Conservation (phyloP, 1,139 yeast species). For the Scheffersomyces segobiensis region DNA sequence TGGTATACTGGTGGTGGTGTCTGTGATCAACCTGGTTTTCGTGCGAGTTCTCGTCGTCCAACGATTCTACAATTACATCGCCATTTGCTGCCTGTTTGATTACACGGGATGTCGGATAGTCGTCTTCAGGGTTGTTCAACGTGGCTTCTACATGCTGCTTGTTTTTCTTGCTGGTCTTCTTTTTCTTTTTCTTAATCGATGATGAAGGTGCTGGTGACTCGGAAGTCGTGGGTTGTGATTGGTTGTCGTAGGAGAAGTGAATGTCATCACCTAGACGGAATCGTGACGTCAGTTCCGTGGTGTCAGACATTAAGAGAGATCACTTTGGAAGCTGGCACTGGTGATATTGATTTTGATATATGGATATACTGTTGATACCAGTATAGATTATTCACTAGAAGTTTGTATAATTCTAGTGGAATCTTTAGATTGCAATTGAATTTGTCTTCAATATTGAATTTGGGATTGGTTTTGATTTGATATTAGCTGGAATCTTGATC, state of each 20-base stretch:
- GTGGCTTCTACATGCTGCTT: constrained; percentile 32
- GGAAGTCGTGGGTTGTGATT: constrained; percentile 5
- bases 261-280: constrained; percentile 49
- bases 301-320: neutral
- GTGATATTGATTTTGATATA: neutral
- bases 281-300: neutral
- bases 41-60: constrained; percentile 24
- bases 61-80: constrained; percentile 64
- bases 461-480: neutral
- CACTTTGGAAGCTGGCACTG: neutral
- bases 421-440: neutral
- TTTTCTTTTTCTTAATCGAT: constrained; percentile 35
- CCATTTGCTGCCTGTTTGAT: constrained; percentile 75
- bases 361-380: neutral
- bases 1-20: constrained; percentile 16
- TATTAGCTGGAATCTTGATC: neutral
- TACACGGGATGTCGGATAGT: constrained; percentile 71
- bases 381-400: neutral
- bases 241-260: constrained; percentile 52
- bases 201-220: constrained; percentile 2
- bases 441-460: neutral
- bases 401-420: neutral
- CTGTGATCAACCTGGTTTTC: constrained; percentile 14
- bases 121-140: constrained; percentile 56
- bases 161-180: constrained; percentile 21